phyloP scores from a whole-genome alignment of 2,329 filamentous ascomycete genomes.

The Fonsecaea pugnacius region DNA sequence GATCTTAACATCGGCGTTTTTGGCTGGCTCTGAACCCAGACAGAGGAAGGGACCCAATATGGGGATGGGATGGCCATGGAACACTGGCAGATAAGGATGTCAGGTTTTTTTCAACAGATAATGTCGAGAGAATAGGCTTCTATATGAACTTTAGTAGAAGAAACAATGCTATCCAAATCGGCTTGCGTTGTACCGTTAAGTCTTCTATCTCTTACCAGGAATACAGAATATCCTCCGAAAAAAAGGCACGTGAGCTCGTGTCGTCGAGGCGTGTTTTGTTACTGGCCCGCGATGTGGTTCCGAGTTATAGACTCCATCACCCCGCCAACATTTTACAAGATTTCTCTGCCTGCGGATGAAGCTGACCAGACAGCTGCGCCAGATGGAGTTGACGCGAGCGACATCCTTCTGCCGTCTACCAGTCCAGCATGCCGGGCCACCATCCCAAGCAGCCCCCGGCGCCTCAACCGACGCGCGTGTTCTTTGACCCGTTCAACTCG shows the following conservation, averaged over 20 bases:
- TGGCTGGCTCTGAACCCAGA: conserved; percentile 32
- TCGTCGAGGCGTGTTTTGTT: not conserved
- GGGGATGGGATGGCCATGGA: not conserved
- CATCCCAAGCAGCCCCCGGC: conserved; percentile 25
- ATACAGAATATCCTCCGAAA: not conserved
- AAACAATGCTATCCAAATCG: not conserved
- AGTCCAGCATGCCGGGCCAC: conserved; percentile 26
- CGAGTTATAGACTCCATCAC: not conserved
- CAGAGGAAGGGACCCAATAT: conserved; percentile 6
- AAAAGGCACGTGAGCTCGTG: not conserved
- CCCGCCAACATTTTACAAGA: not conserved
- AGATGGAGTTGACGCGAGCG: not conserved
- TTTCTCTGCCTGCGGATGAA: not conserved
- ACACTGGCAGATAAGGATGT: conserved; percentile 3
- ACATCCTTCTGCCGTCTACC: not conserved
- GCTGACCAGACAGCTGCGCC: not conserved
- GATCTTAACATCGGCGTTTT: conserved; percentile 40
- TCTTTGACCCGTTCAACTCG: conserved; percentile 62
- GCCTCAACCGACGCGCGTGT: conserved; percentile 33
- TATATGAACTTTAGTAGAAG: not conserved
- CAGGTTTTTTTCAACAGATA: conserved; percentile 15
- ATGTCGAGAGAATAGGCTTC: not conserved
- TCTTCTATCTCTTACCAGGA: too few relatives aligned
- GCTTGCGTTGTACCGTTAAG: too few relatives aligned
- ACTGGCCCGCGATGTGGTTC: not conserved